phyloP scores from a whole-genome alignment of 192 early-diverging fungal genomes.

The Dissophora ornata region DNA sequence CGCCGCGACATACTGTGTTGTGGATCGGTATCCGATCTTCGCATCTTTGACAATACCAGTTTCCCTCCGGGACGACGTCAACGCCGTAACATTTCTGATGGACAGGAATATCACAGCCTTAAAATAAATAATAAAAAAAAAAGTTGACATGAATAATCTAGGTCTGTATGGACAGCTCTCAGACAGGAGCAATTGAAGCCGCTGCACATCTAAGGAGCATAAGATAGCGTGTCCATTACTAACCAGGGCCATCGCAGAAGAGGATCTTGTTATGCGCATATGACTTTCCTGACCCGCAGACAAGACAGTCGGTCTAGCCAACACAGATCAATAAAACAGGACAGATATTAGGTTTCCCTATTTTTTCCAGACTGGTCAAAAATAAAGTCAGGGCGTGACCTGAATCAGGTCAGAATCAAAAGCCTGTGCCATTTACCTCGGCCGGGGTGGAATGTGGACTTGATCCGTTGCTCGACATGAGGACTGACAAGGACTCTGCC shows the following conservation, averaged over 20 bases:
- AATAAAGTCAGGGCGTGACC: not conserved
- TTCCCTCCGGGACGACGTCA: conserved; percentile 53
- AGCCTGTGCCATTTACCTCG: conserved; percentile 23
- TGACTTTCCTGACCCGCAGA: conserved; percentile 60
- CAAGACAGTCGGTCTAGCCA: conserved; percentile 53
- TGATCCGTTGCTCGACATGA: conserved; percentile 45
- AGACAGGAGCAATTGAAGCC: too few species aligned
- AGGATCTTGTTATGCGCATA: conserved; percentile 59
- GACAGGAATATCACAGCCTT: conserved; percentile 55
- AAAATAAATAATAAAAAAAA: not conserved
- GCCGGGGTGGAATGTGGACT: conserved; percentile 36
- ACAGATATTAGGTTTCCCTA: too few species aligned
- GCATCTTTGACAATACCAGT: conserved; percentile 65
- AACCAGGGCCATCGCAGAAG: conserved; percentile 64
- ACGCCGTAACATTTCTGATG: conserved; percentile 62
- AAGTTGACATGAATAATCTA: too few species aligned
- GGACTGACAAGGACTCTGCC: not conserved
- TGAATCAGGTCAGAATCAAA: not conserved
- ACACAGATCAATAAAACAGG: not conserved
- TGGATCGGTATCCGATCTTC: conserved; percentile 48
- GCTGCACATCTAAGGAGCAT: too few species aligned
- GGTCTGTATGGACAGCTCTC: too few species aligned
- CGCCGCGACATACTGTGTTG: conserved; percentile 48
- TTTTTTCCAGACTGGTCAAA: too few species aligned
- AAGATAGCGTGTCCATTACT: conserved; percentile 6